Conservation (phyloP, 2,329 filamentous ascomycete species). For the Epichloe scottii region DNA sequence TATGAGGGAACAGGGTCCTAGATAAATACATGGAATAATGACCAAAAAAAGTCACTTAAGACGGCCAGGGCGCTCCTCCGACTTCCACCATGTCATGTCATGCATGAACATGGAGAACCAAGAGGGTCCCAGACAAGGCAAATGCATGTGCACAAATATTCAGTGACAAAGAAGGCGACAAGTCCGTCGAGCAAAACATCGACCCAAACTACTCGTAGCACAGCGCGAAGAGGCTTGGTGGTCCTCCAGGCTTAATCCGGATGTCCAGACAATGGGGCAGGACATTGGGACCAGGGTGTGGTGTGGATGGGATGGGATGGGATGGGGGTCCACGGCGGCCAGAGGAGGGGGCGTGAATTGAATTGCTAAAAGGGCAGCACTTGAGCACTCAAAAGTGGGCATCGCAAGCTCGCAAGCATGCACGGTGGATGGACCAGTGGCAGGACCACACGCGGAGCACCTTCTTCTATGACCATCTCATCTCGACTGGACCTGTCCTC, state of each 20-base stretch:
- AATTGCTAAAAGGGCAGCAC: background rate
- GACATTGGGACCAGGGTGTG: background rate
- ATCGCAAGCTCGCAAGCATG: no score
- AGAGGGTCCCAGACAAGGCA: conserved; percentile 19
- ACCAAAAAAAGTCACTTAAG: background rate
- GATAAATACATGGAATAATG: conserved; percentile 3
- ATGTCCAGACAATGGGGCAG: conserved; percentile 5
- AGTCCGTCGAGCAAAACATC: background rate
- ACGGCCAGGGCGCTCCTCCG: conserved; percentile 6
- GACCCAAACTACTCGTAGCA: background rate
- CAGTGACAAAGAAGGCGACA: conserved; percentile 8
- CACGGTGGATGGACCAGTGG: no score
- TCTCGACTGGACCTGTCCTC: no score
- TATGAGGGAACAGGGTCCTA: conserved; percentile 1
- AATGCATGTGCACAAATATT: conserved; percentile 10
- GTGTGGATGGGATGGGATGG: conserved; percentile 2
- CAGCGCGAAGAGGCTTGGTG: conserved; percentile 1
- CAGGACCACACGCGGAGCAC: no score
- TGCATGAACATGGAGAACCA: conserved; percentile 26
- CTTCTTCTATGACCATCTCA: no score
- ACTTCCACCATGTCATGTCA: conserved; percentile 14
- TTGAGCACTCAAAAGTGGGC: no score
- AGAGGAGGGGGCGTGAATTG: conserved; percentile 1
- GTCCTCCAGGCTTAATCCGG: background rate
- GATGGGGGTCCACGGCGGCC: background rate